Percentiles rank a stretch among this genome's conserved stretches.
Conservation (phyloP, 805 yeast genomes). For the Komagataella phaffii region DNA sequence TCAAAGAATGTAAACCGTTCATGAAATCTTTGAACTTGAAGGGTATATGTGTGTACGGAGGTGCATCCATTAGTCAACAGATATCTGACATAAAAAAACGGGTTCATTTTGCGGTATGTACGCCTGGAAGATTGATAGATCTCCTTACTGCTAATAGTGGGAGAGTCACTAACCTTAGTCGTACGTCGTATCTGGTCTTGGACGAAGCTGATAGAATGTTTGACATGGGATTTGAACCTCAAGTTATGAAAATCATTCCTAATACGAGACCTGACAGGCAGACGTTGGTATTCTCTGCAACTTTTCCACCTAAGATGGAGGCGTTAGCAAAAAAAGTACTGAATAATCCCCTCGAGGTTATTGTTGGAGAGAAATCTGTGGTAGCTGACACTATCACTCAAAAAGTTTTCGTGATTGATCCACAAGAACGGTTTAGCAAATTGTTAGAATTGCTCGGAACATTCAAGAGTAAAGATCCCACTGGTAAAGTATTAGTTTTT, state of each 20-base stretch:
- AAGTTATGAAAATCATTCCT: constrained; percentile 65
- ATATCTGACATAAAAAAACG: constrained; percentile 71
- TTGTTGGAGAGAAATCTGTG: constrained; percentile 67
- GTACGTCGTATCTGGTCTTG: constrained; percentile 72
- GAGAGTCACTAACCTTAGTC: constrained; percentile 47
- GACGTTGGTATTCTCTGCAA: constrained; percentile 86
- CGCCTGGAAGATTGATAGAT: constrained; percentile 93
- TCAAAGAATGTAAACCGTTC: constrained; percentile 50
- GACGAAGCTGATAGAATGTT: constrained; percentile 97
- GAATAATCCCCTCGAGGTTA: constrained; percentile 54
- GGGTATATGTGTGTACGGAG: constrained; percentile 83
- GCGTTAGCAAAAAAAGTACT: constrained; percentile 55
- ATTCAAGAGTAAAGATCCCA: constrained; percentile 17
- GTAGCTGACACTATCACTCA: constrained; percentile 78
- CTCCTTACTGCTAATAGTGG: constrained; percentile 75
- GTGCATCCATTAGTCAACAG: constrained; percentile 70
- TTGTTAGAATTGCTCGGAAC: constrained; percentile 44
- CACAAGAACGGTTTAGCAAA: constrained; percentile 40
- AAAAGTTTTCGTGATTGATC: constrained; percentile 44
- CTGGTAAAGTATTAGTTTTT: constrained; percentile 57
- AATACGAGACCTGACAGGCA: constrained; percentile 79
- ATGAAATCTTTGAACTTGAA: constrained; percentile 32
- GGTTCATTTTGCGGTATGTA: constrained; percentile 73
- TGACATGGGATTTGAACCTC: constrained; percentile 96
- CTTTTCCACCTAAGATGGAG: constrained; percentile 77